A percentile compares a stretch with the other conserved stretches of the same genome.
Conservation (phyloP, 1,284 basidiomycete genomes). For the Moesziomyces sp. region DNA sequence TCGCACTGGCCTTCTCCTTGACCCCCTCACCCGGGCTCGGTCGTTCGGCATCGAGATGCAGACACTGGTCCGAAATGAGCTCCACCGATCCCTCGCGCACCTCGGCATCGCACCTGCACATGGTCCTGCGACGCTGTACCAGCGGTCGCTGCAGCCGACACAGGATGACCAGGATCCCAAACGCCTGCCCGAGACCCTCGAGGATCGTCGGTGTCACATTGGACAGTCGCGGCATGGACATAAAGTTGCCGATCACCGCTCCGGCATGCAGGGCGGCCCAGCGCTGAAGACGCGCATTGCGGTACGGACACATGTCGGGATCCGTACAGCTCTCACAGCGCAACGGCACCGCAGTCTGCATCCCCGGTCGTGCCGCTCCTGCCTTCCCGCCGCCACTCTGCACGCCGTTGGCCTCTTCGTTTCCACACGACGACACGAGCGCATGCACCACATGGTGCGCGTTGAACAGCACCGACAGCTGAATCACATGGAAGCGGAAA, state of each 20-base stretch:
- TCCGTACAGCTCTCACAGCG: slow-evolving; percentile 39
- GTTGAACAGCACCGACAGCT: slow-evolving; percentile 39
- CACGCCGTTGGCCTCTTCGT: slow-evolving; percentile 14
- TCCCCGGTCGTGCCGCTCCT: neutral
- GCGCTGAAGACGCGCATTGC: slow-evolving; percentile 26
- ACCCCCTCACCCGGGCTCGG: slow-evolving; percentile 6
- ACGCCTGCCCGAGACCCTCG: slow-evolving; percentile 40
- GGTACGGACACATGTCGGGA: slow-evolving; percentile 22
- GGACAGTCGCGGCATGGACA: slow-evolving; percentile 41
- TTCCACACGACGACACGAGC: slow-evolving; percentile 25
- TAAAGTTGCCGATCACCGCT: slow-evolving; percentile 43
- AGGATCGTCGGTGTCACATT: slow-evolving; percentile 36
- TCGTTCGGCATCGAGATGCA: slow-evolving; percentile 36
- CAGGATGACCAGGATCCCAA: slow-evolving; percentile 40
- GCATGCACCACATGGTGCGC: slow-evolving; percentile 42
- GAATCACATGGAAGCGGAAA: slow-evolving; percentile 38
- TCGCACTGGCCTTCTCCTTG: slow-evolving; percentile 1
- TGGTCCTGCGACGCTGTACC: slow-evolving; percentile 9
- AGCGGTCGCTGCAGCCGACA: slow-evolving; percentile 20
- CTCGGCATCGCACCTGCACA: slow-evolving; percentile 18
- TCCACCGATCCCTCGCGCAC: slow-evolving; percentile 28
- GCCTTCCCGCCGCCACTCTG: neutral
- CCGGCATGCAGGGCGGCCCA: slow-evolving; percentile 45
- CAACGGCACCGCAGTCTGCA: slow-evolving; percentile 20
- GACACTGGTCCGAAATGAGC: slow-evolving; percentile 36